phyloP scores from a whole-genome alignment of 2,329 filamentous ascomycete species.

The Epichloe scottii region DNA sequence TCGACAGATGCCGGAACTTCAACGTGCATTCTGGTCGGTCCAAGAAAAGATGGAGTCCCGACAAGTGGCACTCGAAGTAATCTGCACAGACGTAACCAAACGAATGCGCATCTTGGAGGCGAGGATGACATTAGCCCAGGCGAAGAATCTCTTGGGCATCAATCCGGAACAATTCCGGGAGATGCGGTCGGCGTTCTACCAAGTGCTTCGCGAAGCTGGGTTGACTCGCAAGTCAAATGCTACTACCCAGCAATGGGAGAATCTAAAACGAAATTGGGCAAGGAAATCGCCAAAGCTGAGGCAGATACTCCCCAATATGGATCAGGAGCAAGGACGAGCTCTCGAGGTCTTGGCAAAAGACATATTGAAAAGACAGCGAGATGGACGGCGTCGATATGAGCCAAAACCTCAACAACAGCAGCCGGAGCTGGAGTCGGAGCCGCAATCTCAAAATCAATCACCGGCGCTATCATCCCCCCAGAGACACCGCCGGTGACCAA shows the following conservation, averaged over 20 bases:
- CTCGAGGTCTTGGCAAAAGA: conserved; percentile 62
- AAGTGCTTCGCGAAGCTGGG: conserved; percentile 49
- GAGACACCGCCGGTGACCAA: neutral
- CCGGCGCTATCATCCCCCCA: conserved; percentile 2
- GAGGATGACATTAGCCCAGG: conserved; percentile 60
- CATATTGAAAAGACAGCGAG: conserved; percentile 63
- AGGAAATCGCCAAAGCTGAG: conserved; percentile 42
- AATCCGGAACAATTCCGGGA: conserved; percentile 38
- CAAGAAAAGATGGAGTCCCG: conserved; percentile 48
- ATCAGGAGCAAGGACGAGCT: conserved; percentile 46
- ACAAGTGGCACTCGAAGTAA: conserved; percentile 60
- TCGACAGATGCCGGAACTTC: conserved; percentile 50
- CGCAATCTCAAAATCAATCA: neutral
- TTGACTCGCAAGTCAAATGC: conserved; percentile 65
- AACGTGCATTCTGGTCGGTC: conserved; percentile 45
- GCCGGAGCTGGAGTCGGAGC: neutral
- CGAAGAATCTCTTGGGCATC: conserved; percentile 46
- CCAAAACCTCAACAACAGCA: conserved; percentile 12
- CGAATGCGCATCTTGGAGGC: conserved; percentile 53
- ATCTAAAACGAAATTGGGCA: conserved; percentile 58
- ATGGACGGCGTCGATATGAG: conserved; percentile 48
- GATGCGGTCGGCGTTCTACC: conserved; percentile 53
- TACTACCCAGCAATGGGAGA: conserved; percentile 57
- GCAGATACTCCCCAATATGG: conserved; percentile 32
- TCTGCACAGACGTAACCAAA: conserved; percentile 74